These are phyloP conservation scores for Pascua sp. DNA, from an alignment of 1,284 basidiomycete genomes.

Conservation along the genomic window DNA sequence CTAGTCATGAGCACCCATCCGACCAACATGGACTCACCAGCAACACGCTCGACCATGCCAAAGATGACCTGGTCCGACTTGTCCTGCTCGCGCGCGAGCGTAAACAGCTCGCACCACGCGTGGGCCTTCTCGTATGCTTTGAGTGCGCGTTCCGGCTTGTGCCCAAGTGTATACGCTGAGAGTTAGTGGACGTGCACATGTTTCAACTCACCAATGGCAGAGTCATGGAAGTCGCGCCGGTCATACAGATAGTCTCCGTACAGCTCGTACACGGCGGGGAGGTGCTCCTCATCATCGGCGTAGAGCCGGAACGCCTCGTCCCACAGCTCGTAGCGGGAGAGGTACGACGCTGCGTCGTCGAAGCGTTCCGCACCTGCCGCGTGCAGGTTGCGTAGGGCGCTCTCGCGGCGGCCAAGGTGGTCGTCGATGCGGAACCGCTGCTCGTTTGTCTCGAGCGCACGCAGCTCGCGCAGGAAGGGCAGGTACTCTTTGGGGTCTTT, in stretches of 20 bases:
- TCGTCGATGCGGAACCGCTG: constrained; percentile 93
- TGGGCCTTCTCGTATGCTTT: constrained; percentile 78
- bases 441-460: constrained; percentile 72
- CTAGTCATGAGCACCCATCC: constrained; percentile 49
- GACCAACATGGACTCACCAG: constrained; percentile 56
- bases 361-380: constrained; percentile 61
- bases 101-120: constrained; percentile 85
- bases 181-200: not conserved
- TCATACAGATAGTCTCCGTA: constrained; percentile 91
- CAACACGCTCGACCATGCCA: constrained; percentile 66
- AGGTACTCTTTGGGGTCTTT: constrained; percentile 98
- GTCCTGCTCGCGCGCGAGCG: constrained; percentile 59
- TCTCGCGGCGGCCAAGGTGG: constrained; percentile 71
- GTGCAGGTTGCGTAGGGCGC: constrained; percentile 72
- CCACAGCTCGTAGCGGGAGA: constrained; percentile 75
- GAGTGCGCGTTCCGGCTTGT: constrained; percentile 66
- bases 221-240: constrained; percentile 73
- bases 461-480: constrained; percentile 87
- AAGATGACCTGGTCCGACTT: constrained; percentile 57
- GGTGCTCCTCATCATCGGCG: constrained; percentile 58
- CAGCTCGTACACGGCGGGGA: constrained; percentile 66
- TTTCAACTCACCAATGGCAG: constrained; percentile 64
- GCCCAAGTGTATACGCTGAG: constrained; percentile 69
- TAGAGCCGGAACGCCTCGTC: constrained; percentile 70
- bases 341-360: constrained; percentile 73